These are phyloP conservation scores for Parastagonospora avenae DNA, from an alignment of 2,329 filamentous ascomycete species.

Conservation along the genomic window DNA sequence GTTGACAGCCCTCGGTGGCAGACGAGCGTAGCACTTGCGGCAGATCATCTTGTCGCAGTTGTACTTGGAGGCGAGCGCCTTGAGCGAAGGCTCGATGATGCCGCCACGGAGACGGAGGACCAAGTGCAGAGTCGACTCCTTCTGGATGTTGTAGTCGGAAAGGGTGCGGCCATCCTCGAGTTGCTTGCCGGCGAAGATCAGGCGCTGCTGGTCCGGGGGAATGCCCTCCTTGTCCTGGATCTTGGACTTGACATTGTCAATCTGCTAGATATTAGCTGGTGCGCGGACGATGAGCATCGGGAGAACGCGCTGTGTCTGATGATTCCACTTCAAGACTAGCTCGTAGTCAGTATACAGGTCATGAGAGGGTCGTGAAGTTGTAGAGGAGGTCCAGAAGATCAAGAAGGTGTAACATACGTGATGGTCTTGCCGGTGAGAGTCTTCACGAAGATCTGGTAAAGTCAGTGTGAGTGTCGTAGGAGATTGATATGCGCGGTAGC, in stretches of 20 bases:
- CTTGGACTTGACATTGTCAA: conserved; percentile 99
- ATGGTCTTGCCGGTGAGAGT: conserved; percentile 99
- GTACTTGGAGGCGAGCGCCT: conserved; percentile 98
- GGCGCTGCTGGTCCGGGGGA: conserved; percentile 94
- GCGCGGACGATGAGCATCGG: too few species aligned
- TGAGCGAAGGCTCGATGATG: conserved; percentile 96
- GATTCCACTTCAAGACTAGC: conserved; percentile 74
- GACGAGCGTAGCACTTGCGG: conserved; percentile 99
- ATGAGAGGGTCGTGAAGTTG: too few species aligned
- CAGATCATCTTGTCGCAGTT: conserved; percentile 99
- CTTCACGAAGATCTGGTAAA: conserved; percentile 81
- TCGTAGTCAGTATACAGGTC: conserved; percentile 56
- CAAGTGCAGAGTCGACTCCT: conserved; percentile 98
- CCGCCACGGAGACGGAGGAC: conserved; percentile 98
- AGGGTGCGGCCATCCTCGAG: conserved; percentile 97
- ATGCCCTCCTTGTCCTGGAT: conserved; percentile 99
- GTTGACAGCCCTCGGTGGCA: conserved; percentile 98
- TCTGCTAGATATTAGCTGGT: too few species aligned
- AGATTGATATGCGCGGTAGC: background rate
- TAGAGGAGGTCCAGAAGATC: too few species aligned
- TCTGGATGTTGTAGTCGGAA: conserved; percentile 99
- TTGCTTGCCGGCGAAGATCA: conserved; percentile 99
- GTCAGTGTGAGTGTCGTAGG: too few species aligned
- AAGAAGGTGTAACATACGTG: conserved; percentile 58
- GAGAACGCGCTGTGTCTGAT: conserved; percentile 95